Base-by-base conservation (phyloP, 1,284 basidiomycete species). In the Leccinum huronense region DNA sequence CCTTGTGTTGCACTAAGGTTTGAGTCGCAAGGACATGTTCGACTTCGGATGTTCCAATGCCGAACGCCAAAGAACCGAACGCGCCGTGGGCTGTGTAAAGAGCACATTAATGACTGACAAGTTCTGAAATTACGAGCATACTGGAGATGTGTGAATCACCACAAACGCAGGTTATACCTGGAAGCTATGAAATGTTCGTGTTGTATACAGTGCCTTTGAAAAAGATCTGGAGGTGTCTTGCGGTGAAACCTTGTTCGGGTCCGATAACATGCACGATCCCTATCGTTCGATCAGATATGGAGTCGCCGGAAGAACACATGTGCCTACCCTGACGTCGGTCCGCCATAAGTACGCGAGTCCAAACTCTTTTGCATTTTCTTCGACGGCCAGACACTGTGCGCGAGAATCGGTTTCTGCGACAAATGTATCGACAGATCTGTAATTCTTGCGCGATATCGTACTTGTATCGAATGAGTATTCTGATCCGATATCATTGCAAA, bases 1-100 rank as follows among this genome's bases (percentile, higher is more conserved):
- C 88, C 80, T 97, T 97, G 75, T 86, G 89, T 78, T 97, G 96
- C 66, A 95, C 81, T 30, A 98, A 83, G 56, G 94, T 96, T 78
- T 98, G 96, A 10, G 96, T 98, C 5, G 95, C 95, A 66, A 98
- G 89, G 71, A 98, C 95, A 76, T 98, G 95, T 76, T 98, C 95
- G 70, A 98, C 95, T 77, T 98, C 95, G 60, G 95, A 96, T 5
- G 95, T 97, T 54, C 95, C 95, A 73, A 98, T 97, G 71, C 96
- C 95, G 73, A 98, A 98, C 0, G 95, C 95, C 67, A 97, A 86
- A 59, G 96, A 95, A 57, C 95, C 95, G 73, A 98, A 98, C 1
- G 95, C 96, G 60, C 95, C 95, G 75, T 98, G 95, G 11, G 95
- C 93, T 94, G 68, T 31, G 51, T 64, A 57, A 57, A 61, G 45